A percentile compares a stretch with the other conserved stretches of the same genome.
Conservation (phyloP, 345 rosid species). For the Stellera chamaejasme region DNA sequence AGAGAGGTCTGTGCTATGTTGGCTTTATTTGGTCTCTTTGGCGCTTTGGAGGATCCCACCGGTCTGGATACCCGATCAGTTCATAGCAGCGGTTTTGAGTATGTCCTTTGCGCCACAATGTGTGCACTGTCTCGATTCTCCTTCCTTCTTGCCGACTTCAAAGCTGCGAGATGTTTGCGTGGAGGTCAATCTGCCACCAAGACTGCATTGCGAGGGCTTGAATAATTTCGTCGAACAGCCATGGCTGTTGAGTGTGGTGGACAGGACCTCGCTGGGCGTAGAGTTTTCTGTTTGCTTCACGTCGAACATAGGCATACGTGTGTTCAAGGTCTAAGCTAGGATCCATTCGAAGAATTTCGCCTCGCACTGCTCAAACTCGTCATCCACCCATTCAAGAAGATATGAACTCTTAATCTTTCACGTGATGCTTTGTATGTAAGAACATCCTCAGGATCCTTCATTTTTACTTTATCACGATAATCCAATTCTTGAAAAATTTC, state of each 20-base stretch:
- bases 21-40: constrained; percentile 2
- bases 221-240: too few relatives aligned
- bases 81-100: background rate
- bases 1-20: too few relatives aligned
- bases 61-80: too few relatives aligned
- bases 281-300: background rate
- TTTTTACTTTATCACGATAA: background rate
- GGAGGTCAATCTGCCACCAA: background rate
- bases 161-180: too few relatives aligned
- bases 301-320: background rate
- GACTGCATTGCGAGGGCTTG: too few relatives aligned
- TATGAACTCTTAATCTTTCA: constrained; percentile 9
- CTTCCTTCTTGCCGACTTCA: background rate
- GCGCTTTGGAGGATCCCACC: background rate
- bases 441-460: constrained; percentile 11
- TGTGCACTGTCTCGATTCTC: background rate
- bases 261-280: background rate
- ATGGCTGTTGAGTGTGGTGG: too few relatives aligned
- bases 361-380: background rate
- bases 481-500: constrained; percentile 2
- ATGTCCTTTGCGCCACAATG: background rate
- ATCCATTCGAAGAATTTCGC: background rate
- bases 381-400: constrained; percentile 3
- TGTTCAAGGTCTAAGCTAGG: background rate
- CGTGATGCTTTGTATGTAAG: background rate